These are phyloP conservation scores for Komagataella pseudopastoris DNA, from an alignment of 805 yeast species.

Conservation along the genomic window DNA sequence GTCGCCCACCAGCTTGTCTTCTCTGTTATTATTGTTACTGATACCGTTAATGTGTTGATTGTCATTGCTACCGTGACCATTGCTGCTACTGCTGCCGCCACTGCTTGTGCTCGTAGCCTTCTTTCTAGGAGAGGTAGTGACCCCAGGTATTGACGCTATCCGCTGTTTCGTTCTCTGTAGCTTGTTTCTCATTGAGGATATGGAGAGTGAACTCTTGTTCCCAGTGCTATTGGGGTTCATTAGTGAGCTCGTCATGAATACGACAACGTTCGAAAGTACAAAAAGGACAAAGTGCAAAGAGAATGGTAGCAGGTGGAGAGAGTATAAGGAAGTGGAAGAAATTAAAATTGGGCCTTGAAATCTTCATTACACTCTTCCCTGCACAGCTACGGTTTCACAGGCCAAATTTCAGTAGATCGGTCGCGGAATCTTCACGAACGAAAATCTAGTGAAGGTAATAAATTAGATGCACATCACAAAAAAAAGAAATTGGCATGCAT, in stretches of 20 bases:
- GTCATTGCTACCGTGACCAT: not conserved
- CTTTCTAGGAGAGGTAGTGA: not conserved
- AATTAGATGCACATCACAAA: not conserved
- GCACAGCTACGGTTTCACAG: not conserved
- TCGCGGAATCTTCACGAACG: not conserved
- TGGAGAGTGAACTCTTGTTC: not conserved
- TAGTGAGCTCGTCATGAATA: not conserved
- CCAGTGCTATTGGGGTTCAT: not conserved
- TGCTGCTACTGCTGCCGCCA: not conserved
- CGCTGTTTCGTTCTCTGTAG: not conserved
- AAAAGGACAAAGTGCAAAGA: not conserved
- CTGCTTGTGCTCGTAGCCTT: not conserved
- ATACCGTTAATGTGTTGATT: not conserved
- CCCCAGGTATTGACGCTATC: not conserved
- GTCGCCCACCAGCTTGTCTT: not conserved
- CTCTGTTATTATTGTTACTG: not conserved
- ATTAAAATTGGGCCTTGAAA: not conserved
- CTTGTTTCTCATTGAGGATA: not conserved
- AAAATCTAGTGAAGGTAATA: not conserved
- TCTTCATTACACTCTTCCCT: not conserved
- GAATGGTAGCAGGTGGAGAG: not conserved
- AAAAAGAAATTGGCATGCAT: not conserved
- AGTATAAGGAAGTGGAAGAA: not conserved
- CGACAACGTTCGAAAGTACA: not conserved
- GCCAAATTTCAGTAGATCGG: not conserved